Percentiles rank a stretch among this genome's conserved stretches.
Conservation (phyloP, 352 stramenopile species). For the Blastocystis sp. region DNA sequence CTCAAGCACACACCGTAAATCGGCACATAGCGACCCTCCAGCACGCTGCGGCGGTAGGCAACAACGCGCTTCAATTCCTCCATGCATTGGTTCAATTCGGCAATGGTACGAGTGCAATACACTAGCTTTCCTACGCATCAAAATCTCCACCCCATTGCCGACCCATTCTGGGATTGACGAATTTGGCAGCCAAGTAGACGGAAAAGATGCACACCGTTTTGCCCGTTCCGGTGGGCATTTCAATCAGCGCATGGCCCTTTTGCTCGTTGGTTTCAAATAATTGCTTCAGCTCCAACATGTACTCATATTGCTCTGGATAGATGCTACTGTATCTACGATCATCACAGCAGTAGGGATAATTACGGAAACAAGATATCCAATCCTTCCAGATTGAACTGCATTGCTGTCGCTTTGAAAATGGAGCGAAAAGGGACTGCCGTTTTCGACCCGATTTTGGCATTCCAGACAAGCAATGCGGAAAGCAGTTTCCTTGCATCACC, state of each 20-base stretch:
- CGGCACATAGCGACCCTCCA: constrained; percentile 71
- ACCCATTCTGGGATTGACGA: constrained; percentile 21
- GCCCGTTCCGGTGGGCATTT: constrained; percentile 97
- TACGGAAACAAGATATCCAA: constrained; percentile 97
- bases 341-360: constrained; percentile 72
- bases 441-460: no score
- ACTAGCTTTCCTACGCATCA: constrained; percentile 93
- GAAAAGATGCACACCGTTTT: constrained; percentile 96
- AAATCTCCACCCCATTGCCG: background rate
- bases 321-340: constrained; percentile 78
- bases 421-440: no score
- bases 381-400: constrained; percentile 85
- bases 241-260: constrained; percentile 68
- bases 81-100: constrained; percentile 89
- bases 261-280: constrained; percentile 85
- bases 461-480: no score
- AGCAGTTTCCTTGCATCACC: no score
- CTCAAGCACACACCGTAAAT: constrained; percentile 31
- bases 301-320: constrained; percentile 98
- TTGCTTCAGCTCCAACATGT: constrained; percentile 97
- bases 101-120: constrained; percentile 98
- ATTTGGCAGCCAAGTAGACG: constrained; percentile 13
- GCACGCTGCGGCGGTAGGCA: constrained; percentile 75
- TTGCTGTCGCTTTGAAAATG: background rate
- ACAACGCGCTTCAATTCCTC: constrained; percentile 94